A percentile compares a stretch with the other conserved stretches of the same genome.
phyloP scores from a whole-genome alignment of 2,329 filamentous ascomycete species.

The Apiospora arundinis region DNA sequence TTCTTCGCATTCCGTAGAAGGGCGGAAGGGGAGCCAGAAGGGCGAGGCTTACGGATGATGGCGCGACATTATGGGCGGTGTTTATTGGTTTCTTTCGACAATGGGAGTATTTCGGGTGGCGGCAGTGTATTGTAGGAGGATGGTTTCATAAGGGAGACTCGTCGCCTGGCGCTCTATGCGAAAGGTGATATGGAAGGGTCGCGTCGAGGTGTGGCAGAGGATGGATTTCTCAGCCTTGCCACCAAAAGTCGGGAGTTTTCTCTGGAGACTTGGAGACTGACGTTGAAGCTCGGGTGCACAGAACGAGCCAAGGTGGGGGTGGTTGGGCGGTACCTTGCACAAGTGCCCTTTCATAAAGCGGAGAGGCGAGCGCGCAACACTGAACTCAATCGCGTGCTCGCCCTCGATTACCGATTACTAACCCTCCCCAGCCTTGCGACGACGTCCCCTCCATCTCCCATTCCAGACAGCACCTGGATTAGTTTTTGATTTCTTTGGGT shows the following conservation, averaged over 20 bases:
- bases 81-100: constrained; percentile 7
- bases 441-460: constrained; percentile 20
- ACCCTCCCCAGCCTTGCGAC: constrained; percentile 12
- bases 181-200: constrained; percentile 20
- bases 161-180: constrained; percentile 8
- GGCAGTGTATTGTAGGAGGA: constrained; percentile 5
- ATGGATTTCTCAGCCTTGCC: constrained; percentile 55
- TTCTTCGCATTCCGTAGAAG: neutral
- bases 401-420: neutral
- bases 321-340: constrained; percentile 5
- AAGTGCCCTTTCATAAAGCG: constrained; percentile 14
- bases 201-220: constrained; percentile 27
- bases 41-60: constrained; percentile 78
- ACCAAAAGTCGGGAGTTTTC: constrained; percentile 29
- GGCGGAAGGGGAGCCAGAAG: neutral
- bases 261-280: neutral
- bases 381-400: neutral
- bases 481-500: neutral
- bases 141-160: neutral
- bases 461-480: neutral
- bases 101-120: neutral
- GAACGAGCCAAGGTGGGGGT: neutral
- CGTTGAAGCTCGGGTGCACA: constrained; percentile 1
- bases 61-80: constrained; percentile 73
- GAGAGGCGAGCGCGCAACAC: neutral